Percentiles rank a stretch among this genome's conserved stretches.
Evolutionary conservation across 805 yeast genomes (phyloP).

Genomic region (Metschnikowia hibisci): DNA sequence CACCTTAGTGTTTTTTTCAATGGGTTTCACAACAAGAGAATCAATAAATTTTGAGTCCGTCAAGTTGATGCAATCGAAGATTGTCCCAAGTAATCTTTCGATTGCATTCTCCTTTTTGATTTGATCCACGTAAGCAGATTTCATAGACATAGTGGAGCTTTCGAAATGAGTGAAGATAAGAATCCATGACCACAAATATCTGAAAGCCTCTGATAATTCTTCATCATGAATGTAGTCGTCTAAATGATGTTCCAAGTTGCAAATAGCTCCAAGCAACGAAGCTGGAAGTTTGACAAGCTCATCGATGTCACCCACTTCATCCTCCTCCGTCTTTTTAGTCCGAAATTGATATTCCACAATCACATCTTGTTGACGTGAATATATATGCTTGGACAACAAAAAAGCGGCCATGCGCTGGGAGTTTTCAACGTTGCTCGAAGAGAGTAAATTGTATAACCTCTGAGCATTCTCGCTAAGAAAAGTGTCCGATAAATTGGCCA

Average conservation of each 20-base stretch:
- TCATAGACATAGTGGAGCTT: conserved; percentile 59
- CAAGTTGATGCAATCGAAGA: conserved; percentile 52
- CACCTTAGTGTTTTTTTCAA: conserved; percentile 14
- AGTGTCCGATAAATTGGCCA: conserved; percentile 24
- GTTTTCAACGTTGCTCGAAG: conserved; percentile 17
- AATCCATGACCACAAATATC: conserved; percentile 66
- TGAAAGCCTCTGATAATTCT: conserved; percentile 21
- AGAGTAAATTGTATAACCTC: conserved; percentile 33
- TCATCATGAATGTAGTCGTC: conserved; percentile 11
- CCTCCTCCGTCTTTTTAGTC: conserved; percentile 32
- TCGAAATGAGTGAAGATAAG: conserved; percentile 59
- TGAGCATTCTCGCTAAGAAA: conserved; percentile 29
- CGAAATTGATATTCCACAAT: conserved; percentile 60
- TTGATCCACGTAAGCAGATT: conserved; percentile 57
- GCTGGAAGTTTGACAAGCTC: conserved; percentile 36
- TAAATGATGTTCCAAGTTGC: conserved; percentile 27
- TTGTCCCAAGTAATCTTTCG: conserved; percentile 51
- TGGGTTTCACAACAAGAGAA: conserved; percentile 16
- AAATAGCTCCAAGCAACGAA: conserved; percentile 33
- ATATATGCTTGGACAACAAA: conserved; percentile 39
- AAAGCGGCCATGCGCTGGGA: conserved; percentile 43
- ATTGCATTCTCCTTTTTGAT: conserved; percentile 46
- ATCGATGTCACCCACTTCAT: conserved; percentile 14
- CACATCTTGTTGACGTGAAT: conserved; percentile 49
- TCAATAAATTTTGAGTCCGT: conserved; percentile 21